Evolutionary conservation across 2,329 filamentous ascomycete genomes (phyloP).

Genomic region (Teratosphaeria gauchensis): DNA sequence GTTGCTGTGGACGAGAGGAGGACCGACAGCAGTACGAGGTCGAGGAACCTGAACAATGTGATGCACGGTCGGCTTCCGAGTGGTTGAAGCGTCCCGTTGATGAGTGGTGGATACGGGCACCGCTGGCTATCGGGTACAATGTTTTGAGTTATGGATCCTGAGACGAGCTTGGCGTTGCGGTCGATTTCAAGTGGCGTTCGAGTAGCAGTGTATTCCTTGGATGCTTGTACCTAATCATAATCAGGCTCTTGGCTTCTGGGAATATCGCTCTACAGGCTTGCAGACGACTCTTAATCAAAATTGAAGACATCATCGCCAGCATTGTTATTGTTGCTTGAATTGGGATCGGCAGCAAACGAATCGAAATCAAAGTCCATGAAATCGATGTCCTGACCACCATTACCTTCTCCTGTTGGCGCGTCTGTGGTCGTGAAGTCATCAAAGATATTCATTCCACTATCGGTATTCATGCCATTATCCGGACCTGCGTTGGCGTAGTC

Average conservation of each 20-base stretch:
- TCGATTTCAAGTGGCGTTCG: not conserved
- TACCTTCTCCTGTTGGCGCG: slow-evolving; percentile 1
- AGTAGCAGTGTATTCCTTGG: not conserved
- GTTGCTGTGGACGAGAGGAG: not conserved
- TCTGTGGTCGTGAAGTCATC: slow-evolving; percentile 5
- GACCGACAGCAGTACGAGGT: not conserved
- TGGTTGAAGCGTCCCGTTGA: not conserved
- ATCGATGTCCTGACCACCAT: not conserved
- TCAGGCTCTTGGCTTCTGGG: not conserved
- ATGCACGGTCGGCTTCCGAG: not conserved
- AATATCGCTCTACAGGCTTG: not conserved
- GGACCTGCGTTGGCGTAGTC: slow-evolving; percentile 29
- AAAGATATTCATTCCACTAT: not conserved
- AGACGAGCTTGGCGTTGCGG: not conserved
- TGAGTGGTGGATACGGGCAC: not conserved
- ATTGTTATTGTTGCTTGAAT: not conserved
- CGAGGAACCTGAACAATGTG: not conserved
- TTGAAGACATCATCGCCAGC: not conserved
- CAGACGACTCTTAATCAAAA: not conserved
- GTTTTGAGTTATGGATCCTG: not conserved
- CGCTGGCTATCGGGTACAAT: not conserved
- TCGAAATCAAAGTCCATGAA: slow-evolving; percentile 1
- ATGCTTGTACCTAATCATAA: not conserved
- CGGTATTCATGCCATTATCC: not conserved
- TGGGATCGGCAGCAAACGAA: not conserved